Conservation (phyloP, 306 rosid genomes). For the Quercus engelmannii region DNA sequence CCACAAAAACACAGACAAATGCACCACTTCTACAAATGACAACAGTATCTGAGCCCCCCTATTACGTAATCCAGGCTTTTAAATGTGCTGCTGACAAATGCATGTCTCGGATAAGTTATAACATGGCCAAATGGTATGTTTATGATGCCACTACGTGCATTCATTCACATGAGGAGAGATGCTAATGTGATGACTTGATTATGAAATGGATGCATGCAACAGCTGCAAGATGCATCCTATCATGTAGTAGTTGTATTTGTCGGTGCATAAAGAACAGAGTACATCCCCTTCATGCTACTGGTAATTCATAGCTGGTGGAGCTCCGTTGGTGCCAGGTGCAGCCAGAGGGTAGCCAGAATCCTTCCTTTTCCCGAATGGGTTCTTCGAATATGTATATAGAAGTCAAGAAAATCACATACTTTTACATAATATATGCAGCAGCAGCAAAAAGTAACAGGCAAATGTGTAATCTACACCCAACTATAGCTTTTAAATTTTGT, state of each 20-base stretch:
- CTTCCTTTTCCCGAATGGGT: slow-evolving; percentile 95
- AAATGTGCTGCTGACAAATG: slow-evolving; percentile 61
- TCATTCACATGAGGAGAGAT: slow-evolving; percentile 81
- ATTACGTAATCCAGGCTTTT: slow-evolving; percentile 40
- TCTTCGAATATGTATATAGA: slow-evolving; percentile 74
- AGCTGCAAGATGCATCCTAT: slow-evolving; percentile 99
- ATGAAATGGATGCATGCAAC: slow-evolving; percentile 97
- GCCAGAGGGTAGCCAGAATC: slow-evolving; percentile 51
- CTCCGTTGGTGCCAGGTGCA: slow-evolving; percentile 61
- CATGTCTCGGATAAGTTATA: slow-evolving; percentile 54
- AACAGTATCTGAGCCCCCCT: slow-evolving; percentile 44
- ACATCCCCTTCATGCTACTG: slow-evolving; percentile 98
- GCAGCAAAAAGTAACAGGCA: background rate
- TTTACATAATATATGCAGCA: background rate
- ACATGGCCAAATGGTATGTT: slow-evolving; percentile 82
- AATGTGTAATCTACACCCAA: no score
- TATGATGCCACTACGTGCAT: slow-evolving; percentile 81
- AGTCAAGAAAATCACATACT: slow-evolving; percentile 50
- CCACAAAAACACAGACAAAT: slow-evolving; percentile 53
- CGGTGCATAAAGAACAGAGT: slow-evolving; percentile 82
- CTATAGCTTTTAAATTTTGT: background rate
- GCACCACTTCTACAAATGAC: slow-evolving; percentile 58
- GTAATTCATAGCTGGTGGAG: slow-evolving; percentile 69
- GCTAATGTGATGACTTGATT: slow-evolving; percentile 88
- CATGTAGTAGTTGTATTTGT: slow-evolving; percentile 63